A percentile compares a stretch with the other conserved stretches of the same genome.
phyloP scores from a whole-genome alignment of 148 eudicot species.

The Selenicereus undatus region DNA sequence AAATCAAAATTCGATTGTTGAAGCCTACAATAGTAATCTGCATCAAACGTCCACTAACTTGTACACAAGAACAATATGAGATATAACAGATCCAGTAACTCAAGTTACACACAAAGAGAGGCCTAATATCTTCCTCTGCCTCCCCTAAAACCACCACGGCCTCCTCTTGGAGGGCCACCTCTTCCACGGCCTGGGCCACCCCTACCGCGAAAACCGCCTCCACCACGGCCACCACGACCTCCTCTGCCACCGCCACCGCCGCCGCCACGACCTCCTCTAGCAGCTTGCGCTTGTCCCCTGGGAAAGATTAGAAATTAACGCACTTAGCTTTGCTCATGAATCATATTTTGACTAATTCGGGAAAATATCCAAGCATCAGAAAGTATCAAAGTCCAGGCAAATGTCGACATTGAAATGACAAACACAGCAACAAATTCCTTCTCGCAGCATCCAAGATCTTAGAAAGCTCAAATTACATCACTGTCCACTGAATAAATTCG shows the following conservation, averaged over 20 bases:
- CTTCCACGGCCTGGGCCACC: constrained; percentile 48
- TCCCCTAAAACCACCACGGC: constrained; percentile 46
- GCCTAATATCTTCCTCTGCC: constrained; percentile 37
- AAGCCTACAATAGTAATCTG: neutral
- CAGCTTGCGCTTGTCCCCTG: constrained; percentile 47
- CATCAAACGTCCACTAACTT: neutral
- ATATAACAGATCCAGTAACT: neutral
- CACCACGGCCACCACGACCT: constrained; percentile 56
- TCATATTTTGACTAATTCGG: neutral
- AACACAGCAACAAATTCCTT: neutral
- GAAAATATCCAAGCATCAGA: neutral
- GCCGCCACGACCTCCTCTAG: constrained; percentile 61
- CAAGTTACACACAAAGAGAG: neutral
- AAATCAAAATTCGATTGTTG: neutral
- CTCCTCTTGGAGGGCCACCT: constrained; percentile 43
- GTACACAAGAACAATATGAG: constrained; percentile 1
- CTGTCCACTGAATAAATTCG: neutral
- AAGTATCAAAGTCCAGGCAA: too few relatives aligned
- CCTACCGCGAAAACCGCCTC: constrained; percentile 51
- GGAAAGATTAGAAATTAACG: neutral
- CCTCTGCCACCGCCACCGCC: constrained; percentile 43
- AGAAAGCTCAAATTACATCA: neutral
- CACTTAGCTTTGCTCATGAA: constrained; percentile 13
- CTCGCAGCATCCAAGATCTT: neutral
- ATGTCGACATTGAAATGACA: too few relatives aligned